phyloP scores from a whole-genome alignment of 169 alveolate species.

The Plasmodium falciparum region DNA sequence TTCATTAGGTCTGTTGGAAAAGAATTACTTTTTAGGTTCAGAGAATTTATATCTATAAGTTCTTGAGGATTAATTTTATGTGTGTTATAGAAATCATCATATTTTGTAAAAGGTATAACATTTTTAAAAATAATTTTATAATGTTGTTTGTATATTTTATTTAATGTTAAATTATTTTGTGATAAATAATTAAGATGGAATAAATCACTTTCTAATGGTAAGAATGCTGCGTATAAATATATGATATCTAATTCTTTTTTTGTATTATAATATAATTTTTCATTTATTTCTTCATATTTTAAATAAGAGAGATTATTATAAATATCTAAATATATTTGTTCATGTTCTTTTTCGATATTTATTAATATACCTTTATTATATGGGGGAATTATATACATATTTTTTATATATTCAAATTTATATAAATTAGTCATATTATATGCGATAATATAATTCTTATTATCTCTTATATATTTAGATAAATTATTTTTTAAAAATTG shows the following conservation, averaged over 20 bases:
- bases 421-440: conserved; percentile 29
- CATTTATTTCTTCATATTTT: not conserved
- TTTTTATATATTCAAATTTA: conserved; percentile 14
- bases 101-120: conserved; percentile 42
- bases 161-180: conserved; percentile 56
- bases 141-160: conserved; percentile 9
- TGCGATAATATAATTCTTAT: conserved; percentile 6
- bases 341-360: conserved; percentile 28
- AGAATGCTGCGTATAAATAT: conserved; percentile 57
- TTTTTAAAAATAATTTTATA: conserved; percentile 37
- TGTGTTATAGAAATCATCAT: conserved; percentile 26
- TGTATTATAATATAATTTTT: conserved; percentile 9
- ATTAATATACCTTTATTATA: conserved; percentile 55
- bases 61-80: not conserved
- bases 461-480: not conserved
- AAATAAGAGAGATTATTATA: conserved; percentile 5
- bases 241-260: conserved; percentile 21
- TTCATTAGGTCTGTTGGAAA: not conserved
- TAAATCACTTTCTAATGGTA: conserved; percentile 69
- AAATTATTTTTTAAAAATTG: conserved; percentile 8
- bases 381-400: conserved; percentile 61
- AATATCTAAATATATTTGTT: conserved; percentile 6
- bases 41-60: not conserved
- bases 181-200: conserved; percentile 24
- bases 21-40: conserved; percentile 10